Conservation (phyloP, 768 basidiomycete species). For the Boletus subparvulus region DNA sequence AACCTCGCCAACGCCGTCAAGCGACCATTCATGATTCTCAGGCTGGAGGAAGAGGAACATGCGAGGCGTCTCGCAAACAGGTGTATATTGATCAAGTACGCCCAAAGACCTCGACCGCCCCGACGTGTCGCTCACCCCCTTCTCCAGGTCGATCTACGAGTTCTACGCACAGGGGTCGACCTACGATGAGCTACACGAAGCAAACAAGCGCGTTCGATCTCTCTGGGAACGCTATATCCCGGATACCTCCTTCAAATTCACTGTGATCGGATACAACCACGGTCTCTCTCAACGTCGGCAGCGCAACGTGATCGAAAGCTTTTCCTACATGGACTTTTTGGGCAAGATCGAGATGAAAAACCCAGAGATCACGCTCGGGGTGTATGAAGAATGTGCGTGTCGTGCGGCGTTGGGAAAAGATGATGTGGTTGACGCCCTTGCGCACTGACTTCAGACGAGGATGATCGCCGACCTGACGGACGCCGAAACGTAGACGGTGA, state of each 20-base stretch:
- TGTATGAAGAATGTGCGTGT: conserved; percentile 84
- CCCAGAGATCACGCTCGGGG: conserved; percentile 69
- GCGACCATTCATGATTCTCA: conserved; percentile 74
- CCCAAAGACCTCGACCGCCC: background rate
- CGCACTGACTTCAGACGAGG: conserved; percentile 41
- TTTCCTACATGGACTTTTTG: conserved; percentile 79
- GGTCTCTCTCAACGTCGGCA: conserved; percentile 69
- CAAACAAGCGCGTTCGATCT: conserved; percentile 41
- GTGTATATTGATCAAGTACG: conserved; percentile 83
- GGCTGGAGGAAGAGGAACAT: conserved; percentile 68
- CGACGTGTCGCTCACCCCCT: background rate
- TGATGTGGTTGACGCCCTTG: background rate
- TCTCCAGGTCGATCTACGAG: conserved; percentile 68
- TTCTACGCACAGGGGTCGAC: conserved; percentile 69
- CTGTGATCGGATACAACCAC: conserved; percentile 72
- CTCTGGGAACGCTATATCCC: conserved; percentile 61
- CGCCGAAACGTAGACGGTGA: conserved; percentile 63
- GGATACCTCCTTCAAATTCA: conserved; percentile 79
- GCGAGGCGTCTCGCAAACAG: conserved; percentile 70
- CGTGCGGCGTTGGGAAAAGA: background rate
- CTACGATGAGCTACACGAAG: conserved; percentile 69
- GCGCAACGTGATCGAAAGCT: conserved; percentile 68
- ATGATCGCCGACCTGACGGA: conserved; percentile 46
- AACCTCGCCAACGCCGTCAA: conserved; percentile 46
- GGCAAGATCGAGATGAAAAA: conserved; percentile 81